Evolutionary conservation across 768 basidiomycete genomes (phyloP).

Genomic region (Suillus variegatus): DNA sequence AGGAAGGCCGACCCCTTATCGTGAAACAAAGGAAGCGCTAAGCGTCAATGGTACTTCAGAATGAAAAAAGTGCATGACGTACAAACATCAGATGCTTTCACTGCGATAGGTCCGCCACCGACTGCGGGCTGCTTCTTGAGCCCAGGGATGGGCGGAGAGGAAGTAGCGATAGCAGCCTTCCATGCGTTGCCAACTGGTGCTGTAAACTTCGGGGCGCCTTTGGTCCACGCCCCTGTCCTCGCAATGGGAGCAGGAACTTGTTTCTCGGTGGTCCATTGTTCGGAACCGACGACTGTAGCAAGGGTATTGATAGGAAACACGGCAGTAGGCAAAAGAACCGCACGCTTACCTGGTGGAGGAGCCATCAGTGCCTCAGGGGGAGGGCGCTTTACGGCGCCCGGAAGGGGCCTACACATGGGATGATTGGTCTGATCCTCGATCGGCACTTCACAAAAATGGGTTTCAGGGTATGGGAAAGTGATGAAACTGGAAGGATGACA

Average conservation of each 20-base stretch:
- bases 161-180: slow-evolving; percentile 13
- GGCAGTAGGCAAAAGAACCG: slow-evolving; percentile 6
- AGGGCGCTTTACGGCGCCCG: slow-evolving; percentile 28
- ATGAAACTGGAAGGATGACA: slow-evolving; percentile 25
- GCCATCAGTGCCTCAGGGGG: slow-evolving; percentile 25
- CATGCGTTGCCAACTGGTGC: slow-evolving; percentile 25
- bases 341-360: slow-evolving; percentile 34
- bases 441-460: slow-evolving; percentile 41
- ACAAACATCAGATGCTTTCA: slow-evolving; percentile 32
- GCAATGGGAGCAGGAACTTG: slow-evolving; percentile 6
- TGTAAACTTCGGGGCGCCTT: slow-evolving; percentile 19
- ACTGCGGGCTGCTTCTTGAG: slow-evolving; percentile 24
- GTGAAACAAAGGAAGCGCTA: background rate
- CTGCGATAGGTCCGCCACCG: slow-evolving; percentile 26
- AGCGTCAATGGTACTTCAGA: background rate
- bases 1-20: slow-evolving; percentile 1
- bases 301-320: slow-evolving; percentile 11
- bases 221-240: slow-evolving; percentile 21
- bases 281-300: slow-evolving; percentile 30
- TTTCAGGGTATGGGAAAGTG: slow-evolving; percentile 41
- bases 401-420: slow-evolving; percentile 46
- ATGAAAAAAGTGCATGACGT: slow-evolving; percentile 10
- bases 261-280: slow-evolving; percentile 25
- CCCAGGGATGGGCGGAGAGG: slow-evolving; percentile 3
- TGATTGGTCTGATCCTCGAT: slow-evolving; percentile 38